A percentile compares a stretch with the other conserved stretches of the same genome.
phyloP scores from a whole-genome alignment of 352 stramenopile species.

The Phytophthora niederhauseri region DNA sequence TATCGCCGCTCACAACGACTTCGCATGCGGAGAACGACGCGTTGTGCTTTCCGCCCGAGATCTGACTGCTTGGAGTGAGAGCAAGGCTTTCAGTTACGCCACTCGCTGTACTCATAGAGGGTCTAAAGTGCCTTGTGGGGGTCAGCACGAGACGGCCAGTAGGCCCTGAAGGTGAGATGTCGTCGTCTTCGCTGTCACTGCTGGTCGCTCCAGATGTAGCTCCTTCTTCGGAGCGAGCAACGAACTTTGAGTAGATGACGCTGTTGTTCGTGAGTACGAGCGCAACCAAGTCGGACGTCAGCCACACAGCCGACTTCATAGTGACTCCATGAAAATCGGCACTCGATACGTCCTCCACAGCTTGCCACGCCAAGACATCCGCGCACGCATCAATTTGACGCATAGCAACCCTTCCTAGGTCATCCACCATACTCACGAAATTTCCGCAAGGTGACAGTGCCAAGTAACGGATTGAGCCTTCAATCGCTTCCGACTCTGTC shows the following conservation, averaged over 20 bases:
- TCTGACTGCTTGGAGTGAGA: neutral
- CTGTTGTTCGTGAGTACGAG: constrained; percentile 27
- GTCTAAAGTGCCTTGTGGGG: constrained; percentile 16
- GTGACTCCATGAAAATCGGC: neutral
- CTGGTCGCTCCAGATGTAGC: neutral
- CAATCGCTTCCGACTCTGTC: constrained; percentile 21
- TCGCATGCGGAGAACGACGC: constrained; percentile 21
- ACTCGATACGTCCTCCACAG: constrained; percentile 21
- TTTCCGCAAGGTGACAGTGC: constrained; percentile 52
- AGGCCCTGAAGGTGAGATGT: neutral
- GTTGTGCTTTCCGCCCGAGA: constrained; percentile 1
- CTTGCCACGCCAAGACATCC: constrained; percentile 63
- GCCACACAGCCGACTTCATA: constrained; percentile 33
- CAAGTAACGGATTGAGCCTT: constrained; percentile 48
- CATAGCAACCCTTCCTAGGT: constrained; percentile 47
- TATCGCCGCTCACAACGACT: constrained; percentile 17
- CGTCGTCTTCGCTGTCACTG: constrained; percentile 27
- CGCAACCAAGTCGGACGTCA: constrained; percentile 31
- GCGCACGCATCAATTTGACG: constrained; percentile 70
- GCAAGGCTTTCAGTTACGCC: constrained; percentile 15
- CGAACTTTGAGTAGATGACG: constrained; percentile 29
- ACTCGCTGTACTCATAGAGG: neutral
- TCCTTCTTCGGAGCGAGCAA: constrained; percentile 16
- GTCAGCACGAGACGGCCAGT: constrained; percentile 19
- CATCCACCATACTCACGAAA: constrained; percentile 64